Evolutionary conservation across 106 monocot genomes (phyloP), one percentile per base, ranked within the genome.

Genomic region (Posidonia australis): DNA sequence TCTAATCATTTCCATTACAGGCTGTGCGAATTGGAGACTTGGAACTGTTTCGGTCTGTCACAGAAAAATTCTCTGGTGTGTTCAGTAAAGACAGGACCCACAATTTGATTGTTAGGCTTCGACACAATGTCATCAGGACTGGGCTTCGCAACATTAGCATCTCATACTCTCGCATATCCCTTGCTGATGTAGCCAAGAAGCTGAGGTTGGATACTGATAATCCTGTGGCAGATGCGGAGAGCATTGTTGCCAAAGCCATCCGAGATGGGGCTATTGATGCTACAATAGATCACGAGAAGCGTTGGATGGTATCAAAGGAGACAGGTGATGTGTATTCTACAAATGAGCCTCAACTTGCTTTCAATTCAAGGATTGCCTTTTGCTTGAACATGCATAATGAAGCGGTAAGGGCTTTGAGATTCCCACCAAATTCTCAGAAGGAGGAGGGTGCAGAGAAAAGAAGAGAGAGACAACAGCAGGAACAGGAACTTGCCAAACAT

Each of bases 321-420:
- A 98, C 98, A 0, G 98, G 90, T 7, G 91, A 98, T 56, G 76
- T 98, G 28, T 98, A 98, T 73, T 88, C 91, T 5, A 91, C 98
- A 0, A 98, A 98, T 70, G 98, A 98, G 52, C 98, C 91, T 1
- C 98, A 98, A 72, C 46, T 71, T 51, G 98, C 91, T 5, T 91
- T 98, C 79, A 81, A 98, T 41, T 80, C 98, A 1, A 80, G 98
- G 67, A 91, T 98, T 60, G 87, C 81, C 19, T 98, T 98, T 64
- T 98, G 98, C 69, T 56, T 98, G 44, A 88, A 91, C 77, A 91
- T 98, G 91, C 98, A 98, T 66, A 98, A 98, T 23, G 98, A 98
- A 21, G 98, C 98, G 1, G 91, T 91, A 13, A 85, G 77, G 62
- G 98, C 91, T 1, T 63, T 99, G 58, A 82, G 88, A 65, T 99